Conservation (phyloP, 2,329 filamentous ascomycete genomes). For the Fusarium sp. region DNA sequence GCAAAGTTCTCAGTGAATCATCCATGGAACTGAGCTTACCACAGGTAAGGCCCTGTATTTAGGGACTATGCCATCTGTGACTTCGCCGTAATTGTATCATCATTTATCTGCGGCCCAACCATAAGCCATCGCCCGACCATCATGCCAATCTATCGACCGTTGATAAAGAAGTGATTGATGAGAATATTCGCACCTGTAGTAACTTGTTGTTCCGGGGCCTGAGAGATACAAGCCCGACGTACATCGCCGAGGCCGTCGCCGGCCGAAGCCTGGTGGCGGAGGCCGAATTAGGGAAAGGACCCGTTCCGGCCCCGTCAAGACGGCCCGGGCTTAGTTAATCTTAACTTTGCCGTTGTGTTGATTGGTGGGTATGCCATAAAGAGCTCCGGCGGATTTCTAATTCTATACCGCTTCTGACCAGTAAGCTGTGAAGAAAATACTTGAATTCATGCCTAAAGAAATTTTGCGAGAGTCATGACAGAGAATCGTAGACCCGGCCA, state of each 20-base stretch:
- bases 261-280: constrained; percentile 10
- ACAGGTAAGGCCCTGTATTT: constrained; percentile 3
- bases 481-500: neutral
- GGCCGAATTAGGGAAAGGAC: constrained; percentile 24
- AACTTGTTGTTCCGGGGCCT: neutral
- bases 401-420: constrained; percentile 22
- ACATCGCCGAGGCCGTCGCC: constrained; percentile 21
- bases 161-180: neutral
- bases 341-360: constrained; percentile 9
- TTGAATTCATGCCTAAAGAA: neutral
- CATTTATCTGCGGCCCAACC: neutral
- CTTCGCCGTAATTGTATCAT: neutral
- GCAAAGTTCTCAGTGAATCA: neutral
- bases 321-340: constrained; percentile 30
- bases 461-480: constrained; percentile 23
- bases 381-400: constrained; percentile 5
- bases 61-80: neutral
- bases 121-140: neutral
- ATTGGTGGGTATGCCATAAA: constrained; percentile 9
- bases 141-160: too few species aligned
- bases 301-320: constrained; percentile 29
- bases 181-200: neutral
- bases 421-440: neutral
- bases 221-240: neutral
- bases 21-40: constrained; percentile 3